These are phyloP conservation scores for Blastomyces parvus DNA, from an alignment of 2,329 filamentous ascomycete genomes.

Conservation along the genomic window DNA sequence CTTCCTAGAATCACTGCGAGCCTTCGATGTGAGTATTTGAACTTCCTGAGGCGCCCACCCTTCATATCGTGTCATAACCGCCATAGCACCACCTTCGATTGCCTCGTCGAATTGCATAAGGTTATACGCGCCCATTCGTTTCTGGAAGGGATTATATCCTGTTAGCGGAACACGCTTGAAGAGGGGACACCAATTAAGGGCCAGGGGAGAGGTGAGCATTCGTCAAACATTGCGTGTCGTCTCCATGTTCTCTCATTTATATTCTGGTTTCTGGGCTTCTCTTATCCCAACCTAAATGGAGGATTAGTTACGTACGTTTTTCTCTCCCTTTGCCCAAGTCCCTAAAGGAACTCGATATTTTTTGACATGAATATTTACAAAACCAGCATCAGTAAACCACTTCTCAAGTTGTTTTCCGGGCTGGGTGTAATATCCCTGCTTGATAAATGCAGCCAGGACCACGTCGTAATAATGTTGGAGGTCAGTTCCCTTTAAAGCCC, in stretches of 20 bases:
- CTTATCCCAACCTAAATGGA: not conserved
- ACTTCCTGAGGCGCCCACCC: slow-evolving; percentile 23
- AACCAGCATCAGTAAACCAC: slow-evolving; percentile 19
- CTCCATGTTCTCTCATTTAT: not conserved
- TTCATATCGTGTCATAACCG: slow-evolving; percentile 20
- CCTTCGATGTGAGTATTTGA: slow-evolving; percentile 23
- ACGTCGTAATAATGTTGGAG: slow-evolving; percentile 4
- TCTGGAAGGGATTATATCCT: slow-evolving; percentile 11
- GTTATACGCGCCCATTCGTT: slow-evolving; percentile 21
- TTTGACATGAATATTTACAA: slow-evolving; percentile 17
- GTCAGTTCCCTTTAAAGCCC: not conserved
- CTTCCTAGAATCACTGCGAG: slow-evolving; percentile 25
- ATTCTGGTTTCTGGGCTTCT: not conserved
- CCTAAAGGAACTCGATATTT: slow-evolving; percentile 20
- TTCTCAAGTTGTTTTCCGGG: slow-evolving; percentile 12
- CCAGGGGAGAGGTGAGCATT: not conserved
- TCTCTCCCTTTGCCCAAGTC: slow-evolving; percentile 20
- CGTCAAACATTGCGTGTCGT: not conserved
- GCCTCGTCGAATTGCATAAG: slow-evolving; percentile 20
- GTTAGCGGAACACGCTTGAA: not conserved
- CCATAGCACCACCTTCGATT: slow-evolving; percentile 22
- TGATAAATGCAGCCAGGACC: slow-evolving; percentile 3
- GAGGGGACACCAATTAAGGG: not conserved
- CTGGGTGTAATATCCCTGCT: slow-evolving; percentile 2
- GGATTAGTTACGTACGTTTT: slow-evolving; percentile 11